Conservation (phyloP, 305 asterid species). For the Solanum chacoense region DNA sequence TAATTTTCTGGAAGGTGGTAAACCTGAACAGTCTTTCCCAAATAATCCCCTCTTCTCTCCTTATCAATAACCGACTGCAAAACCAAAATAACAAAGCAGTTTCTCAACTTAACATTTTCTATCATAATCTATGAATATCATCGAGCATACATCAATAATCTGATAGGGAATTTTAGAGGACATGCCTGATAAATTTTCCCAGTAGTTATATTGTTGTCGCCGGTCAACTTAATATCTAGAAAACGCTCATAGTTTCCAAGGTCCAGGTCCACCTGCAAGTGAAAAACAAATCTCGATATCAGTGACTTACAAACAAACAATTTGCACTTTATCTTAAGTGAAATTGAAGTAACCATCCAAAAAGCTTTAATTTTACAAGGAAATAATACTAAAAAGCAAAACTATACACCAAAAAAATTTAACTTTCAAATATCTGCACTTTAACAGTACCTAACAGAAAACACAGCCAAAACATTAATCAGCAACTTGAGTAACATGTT, state of each 20-base stretch:
- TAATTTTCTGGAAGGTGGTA: background rate
- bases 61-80: constrained; percentile 45
- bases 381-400: background rate
- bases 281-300: constrained; percentile 8
- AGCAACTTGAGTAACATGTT: background rate
- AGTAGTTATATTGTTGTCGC: constrained; percentile 86
- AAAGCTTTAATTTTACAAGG: background rate
- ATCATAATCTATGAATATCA: background rate
- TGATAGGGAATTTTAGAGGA: background rate
- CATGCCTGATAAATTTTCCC: constrained; percentile 84
- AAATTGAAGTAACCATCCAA: background rate
- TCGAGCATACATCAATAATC: background rate
- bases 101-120: background rate
- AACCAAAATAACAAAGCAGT: background rate
- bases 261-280: constrained; percentile 88
- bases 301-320: background rate
- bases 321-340: background rate
- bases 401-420: background rate
- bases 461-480: background rate
- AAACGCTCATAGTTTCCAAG: constrained; percentile 94
- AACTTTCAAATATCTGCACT: background rate
- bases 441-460: background rate
- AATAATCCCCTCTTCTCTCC: constrained; percentile 72
- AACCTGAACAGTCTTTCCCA: constrained; percentile 72
- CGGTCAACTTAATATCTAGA: constrained; percentile 63